These are phyloP conservation scores for Cutaneotrichosporon arboriforme DNA, from an alignment of 1,284 basidiomycete genomes.

Conservation along the genomic window DNA sequence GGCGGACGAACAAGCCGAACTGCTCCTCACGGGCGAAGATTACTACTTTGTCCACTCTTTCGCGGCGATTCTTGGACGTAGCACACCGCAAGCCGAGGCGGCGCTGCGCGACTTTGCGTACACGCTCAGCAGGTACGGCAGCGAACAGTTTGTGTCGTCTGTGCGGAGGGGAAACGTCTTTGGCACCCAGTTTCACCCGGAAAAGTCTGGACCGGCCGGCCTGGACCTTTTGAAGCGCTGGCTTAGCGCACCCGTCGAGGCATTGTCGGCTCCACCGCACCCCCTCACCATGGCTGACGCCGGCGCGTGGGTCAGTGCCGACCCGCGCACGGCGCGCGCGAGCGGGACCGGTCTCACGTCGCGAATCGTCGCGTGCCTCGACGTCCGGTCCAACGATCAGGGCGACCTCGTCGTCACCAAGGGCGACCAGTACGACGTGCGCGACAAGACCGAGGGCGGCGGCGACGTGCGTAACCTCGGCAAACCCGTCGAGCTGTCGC, in stretches of 20 bases:
- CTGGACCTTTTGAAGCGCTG: constrained; percentile 75
- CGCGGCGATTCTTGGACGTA: constrained; percentile 57
- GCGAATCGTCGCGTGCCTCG: constrained; percentile 95
- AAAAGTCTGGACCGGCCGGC: constrained; percentile 93
- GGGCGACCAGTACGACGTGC: constrained; percentile 98
- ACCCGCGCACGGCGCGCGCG: constrained; percentile 26
- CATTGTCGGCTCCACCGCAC: constrained; percentile 26
- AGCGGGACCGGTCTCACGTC: constrained; percentile 69
- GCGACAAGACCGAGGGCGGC: constrained; percentile 62
- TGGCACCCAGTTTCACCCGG: constrained; percentile 96
- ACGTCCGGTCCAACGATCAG: constrained; percentile 91
- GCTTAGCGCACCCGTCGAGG: constrained; percentile 57
- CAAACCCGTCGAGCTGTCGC: constrained; percentile 89
- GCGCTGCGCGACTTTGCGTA: constrained; percentile 62
- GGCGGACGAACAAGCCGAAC: constrained; percentile 35
- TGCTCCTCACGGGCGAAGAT: constrained; percentile 51
- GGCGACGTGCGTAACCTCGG: constrained; percentile 94
- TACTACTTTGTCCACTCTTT: constrained; percentile 99
- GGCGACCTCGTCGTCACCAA: constrained; percentile 99
- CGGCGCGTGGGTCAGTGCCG: constrained; percentile 2
- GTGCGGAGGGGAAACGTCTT: constrained; percentile 83
- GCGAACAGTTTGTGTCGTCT: constrained; percentile 83
- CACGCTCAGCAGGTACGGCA: constrained; percentile 86
- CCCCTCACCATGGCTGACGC: constrained; percentile 5
- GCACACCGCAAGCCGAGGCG: constrained; percentile 47